Conservation (phyloP, 164 flowering plant species). For the Tetracentron sinense region DNA sequence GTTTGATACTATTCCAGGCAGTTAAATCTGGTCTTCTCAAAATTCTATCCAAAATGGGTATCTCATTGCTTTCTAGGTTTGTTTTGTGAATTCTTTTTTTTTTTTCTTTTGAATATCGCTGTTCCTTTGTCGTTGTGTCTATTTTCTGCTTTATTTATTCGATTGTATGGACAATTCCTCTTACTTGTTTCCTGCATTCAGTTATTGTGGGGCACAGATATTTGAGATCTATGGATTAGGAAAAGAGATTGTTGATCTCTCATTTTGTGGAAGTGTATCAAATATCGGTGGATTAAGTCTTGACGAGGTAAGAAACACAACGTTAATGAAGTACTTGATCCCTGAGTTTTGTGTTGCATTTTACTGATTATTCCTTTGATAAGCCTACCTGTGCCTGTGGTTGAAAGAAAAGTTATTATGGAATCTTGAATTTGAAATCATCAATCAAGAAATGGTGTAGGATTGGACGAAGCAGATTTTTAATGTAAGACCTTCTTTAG, state of each 20-base stretch:
- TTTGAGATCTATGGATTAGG: slow-evolving; percentile 97
- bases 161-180: background rate
- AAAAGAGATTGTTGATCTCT: slow-evolving; percentile 78
- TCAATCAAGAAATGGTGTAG: too few relatives aligned
- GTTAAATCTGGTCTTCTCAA: slow-evolving; percentile 88
- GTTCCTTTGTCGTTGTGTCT: background rate
- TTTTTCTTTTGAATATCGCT: background rate
- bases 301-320: slow-evolving; percentile 67
- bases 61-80: slow-evolving; percentile 96
- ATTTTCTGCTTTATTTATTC: background rate
- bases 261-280: slow-evolving; percentile 90
- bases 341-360: background rate
- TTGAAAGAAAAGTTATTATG: too few relatives aligned
- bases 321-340: background rate
- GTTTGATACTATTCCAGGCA: slow-evolving; percentile 51
- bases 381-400: too few relatives aligned
- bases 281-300: slow-evolving; percentile 82
- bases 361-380: background rate
- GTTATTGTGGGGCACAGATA: slow-evolving; percentile 99
- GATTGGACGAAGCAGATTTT: too few relatives aligned
- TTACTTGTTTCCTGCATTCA: slow-evolving; percentile 26
- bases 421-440: too few relatives aligned
- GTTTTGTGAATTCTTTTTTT: background rate
- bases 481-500: too few relatives aligned
- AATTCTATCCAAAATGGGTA: slow-evolving; percentile 98